phyloP scores from a whole-genome alignment of 345 rosid genomes.

The Rubroshorea leprosula region DNA sequence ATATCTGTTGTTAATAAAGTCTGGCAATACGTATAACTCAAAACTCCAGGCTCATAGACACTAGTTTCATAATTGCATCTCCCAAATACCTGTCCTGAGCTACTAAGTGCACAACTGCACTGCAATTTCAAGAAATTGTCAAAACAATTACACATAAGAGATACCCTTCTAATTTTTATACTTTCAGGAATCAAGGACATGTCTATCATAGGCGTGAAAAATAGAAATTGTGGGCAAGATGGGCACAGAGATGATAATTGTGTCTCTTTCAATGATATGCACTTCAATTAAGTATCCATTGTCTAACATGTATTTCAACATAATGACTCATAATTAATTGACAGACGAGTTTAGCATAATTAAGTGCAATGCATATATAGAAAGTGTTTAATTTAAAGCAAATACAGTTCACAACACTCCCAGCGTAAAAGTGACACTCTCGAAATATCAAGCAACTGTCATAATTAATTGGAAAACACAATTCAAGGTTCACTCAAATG shows the following conservation, averaged over 20 bases:
- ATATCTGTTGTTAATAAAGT: too few relatives aligned
- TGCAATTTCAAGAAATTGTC: too few relatives aligned
- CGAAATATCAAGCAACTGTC: slow-evolving; percentile 10
- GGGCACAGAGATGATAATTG: not conserved
- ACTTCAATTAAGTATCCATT: slow-evolving; percentile 6
- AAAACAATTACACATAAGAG: too few relatives aligned
- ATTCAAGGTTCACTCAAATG: slow-evolving; percentile 25
- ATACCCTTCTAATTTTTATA: too few relatives aligned
- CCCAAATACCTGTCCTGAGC: too few relatives aligned
- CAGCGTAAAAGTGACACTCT: slow-evolving; percentile 17
- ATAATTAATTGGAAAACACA: slow-evolving; percentile 15
- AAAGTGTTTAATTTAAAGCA: slow-evolving; percentile 17
- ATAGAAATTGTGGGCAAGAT: not conserved
- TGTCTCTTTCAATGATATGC: not conserved
- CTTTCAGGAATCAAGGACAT: too few relatives aligned
- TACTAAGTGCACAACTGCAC: too few relatives aligned
- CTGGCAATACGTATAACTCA: too few relatives aligned
- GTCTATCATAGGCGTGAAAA: too few relatives aligned
- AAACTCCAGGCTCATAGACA: too few relatives aligned
- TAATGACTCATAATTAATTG: slow-evolving; percentile 7
- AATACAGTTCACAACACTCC: slow-evolving; percentile 20
- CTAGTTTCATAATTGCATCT: too few relatives aligned
- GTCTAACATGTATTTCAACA: slow-evolving; percentile 2
- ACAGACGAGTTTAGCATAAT: slow-evolving; percentile 8
- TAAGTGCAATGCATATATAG: slow-evolving; percentile 8